These are phyloP conservation scores for Hyaloscypha finlandica DNA, from an alignment of 495 filamentous ascomycete species.

Conservation along the genomic window DNA sequence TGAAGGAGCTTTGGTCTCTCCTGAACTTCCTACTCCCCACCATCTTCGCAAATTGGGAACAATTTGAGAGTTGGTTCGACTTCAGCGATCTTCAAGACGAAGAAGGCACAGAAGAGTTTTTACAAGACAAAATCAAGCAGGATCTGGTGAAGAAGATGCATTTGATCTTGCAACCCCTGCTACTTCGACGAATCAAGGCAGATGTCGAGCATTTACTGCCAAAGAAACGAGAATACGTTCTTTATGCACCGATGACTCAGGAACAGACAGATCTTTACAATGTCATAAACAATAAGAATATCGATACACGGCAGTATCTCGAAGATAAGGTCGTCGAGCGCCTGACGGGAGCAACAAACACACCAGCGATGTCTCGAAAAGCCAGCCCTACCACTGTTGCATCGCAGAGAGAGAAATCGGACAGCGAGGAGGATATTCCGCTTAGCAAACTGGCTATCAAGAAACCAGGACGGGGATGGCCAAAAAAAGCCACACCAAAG, in stretches of 20 bases:
- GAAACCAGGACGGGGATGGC: slow-evolving; percentile 8
- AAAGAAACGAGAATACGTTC: slow-evolving; percentile 92
- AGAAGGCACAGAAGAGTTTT: slow-evolving; percentile 67
- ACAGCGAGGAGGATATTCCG: slow-evolving; percentile 30
- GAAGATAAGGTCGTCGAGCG: slow-evolving; percentile 83
- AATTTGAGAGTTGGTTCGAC: slow-evolving; percentile 95
- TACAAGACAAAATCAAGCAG: slow-evolving; percentile 76
- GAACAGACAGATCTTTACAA: slow-evolving; percentile 91
- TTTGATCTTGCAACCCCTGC: slow-evolving; percentile 86
- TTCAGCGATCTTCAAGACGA: slow-evolving; percentile 84
- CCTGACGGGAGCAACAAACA: slow-evolving; percentile 48
- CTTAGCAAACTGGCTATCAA: slow-evolving; percentile 17
- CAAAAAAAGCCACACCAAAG: slow-evolving; percentile 1
- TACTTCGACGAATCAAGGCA: slow-evolving; percentile 85
- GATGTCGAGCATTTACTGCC: slow-evolving; percentile 91
- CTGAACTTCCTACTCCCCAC: slow-evolving; percentile 91
- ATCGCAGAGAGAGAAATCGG: slow-evolving; percentile 21
- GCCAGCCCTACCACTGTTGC: slow-evolving; percentile 22
- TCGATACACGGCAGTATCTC: slow-evolving; percentile 71
- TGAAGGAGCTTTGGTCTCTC: slow-evolving; percentile 92
- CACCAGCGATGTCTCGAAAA: slow-evolving; percentile 28
- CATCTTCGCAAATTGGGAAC: slow-evolving; percentile 85
- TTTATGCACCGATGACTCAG: slow-evolving; percentile 85
- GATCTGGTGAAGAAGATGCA: slow-evolving; percentile 88
- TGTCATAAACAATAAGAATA: slow-evolving; percentile 73